A percentile compares a stretch with the other conserved stretches of the same genome.
phyloP scores from a whole-genome alignment of 2,329 filamentous ascomycete species.

The Paecilomyces variotii region DNA sequence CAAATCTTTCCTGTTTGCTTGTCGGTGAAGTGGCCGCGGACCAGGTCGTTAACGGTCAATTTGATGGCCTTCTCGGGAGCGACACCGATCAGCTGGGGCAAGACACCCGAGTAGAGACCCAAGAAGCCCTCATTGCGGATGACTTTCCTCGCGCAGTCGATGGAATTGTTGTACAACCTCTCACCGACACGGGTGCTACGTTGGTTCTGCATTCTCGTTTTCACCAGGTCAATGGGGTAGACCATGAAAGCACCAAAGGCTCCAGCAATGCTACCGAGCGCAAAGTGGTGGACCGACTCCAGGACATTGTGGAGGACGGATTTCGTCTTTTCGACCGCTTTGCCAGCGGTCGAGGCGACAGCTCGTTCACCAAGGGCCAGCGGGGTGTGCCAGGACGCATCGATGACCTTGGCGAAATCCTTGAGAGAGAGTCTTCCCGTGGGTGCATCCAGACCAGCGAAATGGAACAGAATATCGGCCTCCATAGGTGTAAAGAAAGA shows the following conservation, averaged over 20 bases:
- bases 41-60: constrained; percentile 93
- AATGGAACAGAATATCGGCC: constrained; percentile 97
- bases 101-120: constrained; percentile 87
- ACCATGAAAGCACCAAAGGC: constrained; percentile 99
- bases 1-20: constrained; percentile 66
- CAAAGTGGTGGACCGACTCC: constrained; percentile 84
- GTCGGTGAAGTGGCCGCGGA: constrained; percentile 67
- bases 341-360: constrained; percentile 36
- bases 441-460: constrained; percentile 83
- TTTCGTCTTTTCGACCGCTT: constrained; percentile 48
- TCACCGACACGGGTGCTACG: constrained; percentile 73
- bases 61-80: constrained; percentile 99
- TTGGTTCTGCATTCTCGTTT: constrained; percentile 98
- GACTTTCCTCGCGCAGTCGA: constrained; percentile 92
- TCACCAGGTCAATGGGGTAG: constrained; percentile 96
- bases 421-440: constrained; percentile 72
- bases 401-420: constrained; percentile 92
- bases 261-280: constrained; percentile 78
- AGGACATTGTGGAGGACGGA: constrained; percentile 56
- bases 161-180: constrained; percentile 89
- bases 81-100: constrained; percentile 92
- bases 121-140: constrained; percentile 82
- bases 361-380: constrained; percentile 47
- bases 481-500: constrained; percentile 98
- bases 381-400: constrained; percentile 77